These are phyloP conservation scores for Boletus subcaerulescens DNA, from an alignment of 768 basidiomycete genomes.

Conservation along the genomic window DNA sequence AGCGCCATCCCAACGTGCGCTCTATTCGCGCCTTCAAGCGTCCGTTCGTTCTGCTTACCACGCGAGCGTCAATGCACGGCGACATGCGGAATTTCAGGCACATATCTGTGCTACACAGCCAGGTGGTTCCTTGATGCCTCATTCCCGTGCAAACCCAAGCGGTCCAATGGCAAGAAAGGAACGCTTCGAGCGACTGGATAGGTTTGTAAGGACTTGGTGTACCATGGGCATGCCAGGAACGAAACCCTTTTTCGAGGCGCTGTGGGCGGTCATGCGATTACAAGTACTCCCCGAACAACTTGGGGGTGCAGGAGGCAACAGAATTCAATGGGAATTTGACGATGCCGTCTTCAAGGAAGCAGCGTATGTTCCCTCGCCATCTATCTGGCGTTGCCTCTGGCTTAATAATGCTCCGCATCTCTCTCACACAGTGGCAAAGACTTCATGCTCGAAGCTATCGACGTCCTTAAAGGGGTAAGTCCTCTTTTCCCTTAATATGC, in stretches of 20 bases:
- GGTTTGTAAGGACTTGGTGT: conserved; percentile 81
- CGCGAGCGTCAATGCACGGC: conserved; percentile 69
- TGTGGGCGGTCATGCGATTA: conserved; percentile 79
- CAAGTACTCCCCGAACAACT: conserved; percentile 77
- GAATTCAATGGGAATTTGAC: conserved; percentile 88
- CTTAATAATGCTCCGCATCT: conserved; percentile 13
- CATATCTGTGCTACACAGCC: conserved; percentile 75
- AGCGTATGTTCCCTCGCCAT: conserved; percentile 58
- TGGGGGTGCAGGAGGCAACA: conserved; percentile 72
- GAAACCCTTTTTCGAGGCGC: conserved; percentile 65
- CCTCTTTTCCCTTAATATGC: conserved; percentile 9
- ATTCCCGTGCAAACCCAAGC: conserved; percentile 63
- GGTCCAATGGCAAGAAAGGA: conserved; percentile 70
- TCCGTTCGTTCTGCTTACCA: conserved; percentile 85
- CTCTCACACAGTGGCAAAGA: conserved; percentile 71
- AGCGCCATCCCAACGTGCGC: conserved; percentile 80
- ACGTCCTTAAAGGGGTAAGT: conserved; percentile 85
- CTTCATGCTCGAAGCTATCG: conserved; percentile 90
- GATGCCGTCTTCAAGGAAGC: conserved; percentile 94
- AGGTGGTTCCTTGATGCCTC: conserved; percentile 75
- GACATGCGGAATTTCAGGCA: conserved; percentile 83
- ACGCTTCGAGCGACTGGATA: conserved; percentile 69
- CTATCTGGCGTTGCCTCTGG: conserved; percentile 4
- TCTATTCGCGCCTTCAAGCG: conserved; percentile 83
- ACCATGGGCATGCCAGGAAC: conserved; percentile 86